Base-by-base conservation (phyloP, 345 rosid species). In the Geranium rotundifolium region DNA sequence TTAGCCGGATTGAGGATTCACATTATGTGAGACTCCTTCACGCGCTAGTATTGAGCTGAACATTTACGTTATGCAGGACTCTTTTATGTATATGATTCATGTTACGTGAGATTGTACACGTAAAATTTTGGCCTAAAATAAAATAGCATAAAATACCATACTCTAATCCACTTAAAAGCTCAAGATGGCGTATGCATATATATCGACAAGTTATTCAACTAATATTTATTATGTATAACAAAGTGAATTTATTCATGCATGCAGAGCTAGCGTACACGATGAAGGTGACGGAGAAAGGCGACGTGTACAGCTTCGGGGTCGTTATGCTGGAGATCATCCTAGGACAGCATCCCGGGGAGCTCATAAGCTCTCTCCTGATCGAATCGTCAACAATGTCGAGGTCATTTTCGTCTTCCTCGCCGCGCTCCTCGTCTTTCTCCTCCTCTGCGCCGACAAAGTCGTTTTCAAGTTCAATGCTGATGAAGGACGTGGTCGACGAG, bases 221-320 rank as follows among this genome's bases (percentile, higher is more conserved):
- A n/a, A n/a, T n/a, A n/a, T n/a, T n/a, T n/a, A n/a, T n/a, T n/a
- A n/a, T n/a, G n/a, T n/a, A n/a, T 34, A 34, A 34, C 41, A 34
- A 8, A 34, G 41, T 34, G 10, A 5, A 34, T 34, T 34, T 34
- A 8, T 34, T 8, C 3, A 34, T 34, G 74, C 63, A 1, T 58
- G 74, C 63, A 77, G 81, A 77, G 56, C 64, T 77, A 49, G 81
- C 77, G 57, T 77, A 77, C 61, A 73, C 81, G 7, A 67, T 71
- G 73, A 63, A 61, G 59, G 65, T 70, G n/a, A 73, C 66, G 0
- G 69, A 73, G 63, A 77, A 77, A 54, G 58, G 70, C n/a, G 81
- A 77, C 23, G 75, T 73, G 3, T 73, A 67, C 54, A 73, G 81
- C 65, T 71, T 77, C 29, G 78, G 81, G 19, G 81, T 77, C 1